Conservation (phyloP, 148 eudicot species). For the Heliosperma pusillum region DNA sequence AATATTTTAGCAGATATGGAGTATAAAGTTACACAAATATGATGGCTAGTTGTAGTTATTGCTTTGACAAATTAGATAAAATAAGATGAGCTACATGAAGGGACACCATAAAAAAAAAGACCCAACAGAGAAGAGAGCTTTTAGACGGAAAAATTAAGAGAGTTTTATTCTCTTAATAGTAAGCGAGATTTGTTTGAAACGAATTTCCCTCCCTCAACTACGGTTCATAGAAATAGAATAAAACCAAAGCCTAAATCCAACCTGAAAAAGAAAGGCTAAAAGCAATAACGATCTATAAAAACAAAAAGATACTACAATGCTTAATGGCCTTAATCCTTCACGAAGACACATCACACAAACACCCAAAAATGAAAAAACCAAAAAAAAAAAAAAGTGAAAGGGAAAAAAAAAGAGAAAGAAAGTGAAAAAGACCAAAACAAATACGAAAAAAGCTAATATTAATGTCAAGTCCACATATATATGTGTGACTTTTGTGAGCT, state of each 20-base stretch:
- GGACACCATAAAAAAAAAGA: too few species aligned
- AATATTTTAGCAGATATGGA: too few species aligned
- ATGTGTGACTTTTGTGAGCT: not conserved
- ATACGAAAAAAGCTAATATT: not conserved
- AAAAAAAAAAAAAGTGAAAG: not conserved
- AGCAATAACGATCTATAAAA: not conserved
- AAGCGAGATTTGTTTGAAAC: too few species aligned
- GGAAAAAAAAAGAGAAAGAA: not conserved
- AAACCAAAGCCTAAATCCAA: not conserved
- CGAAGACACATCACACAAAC: not conserved
- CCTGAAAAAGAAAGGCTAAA: not conserved
- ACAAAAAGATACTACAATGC: not conserved
- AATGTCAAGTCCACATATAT: not conserved
- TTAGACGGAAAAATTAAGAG: too few species aligned
- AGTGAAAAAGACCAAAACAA: not conserved
- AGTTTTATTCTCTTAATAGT: too few species aligned
- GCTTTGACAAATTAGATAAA: too few species aligned
- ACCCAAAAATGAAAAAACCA: not conserved
- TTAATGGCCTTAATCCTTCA: not conserved
- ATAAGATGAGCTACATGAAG: too few species aligned
- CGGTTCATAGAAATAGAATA: not conserved
- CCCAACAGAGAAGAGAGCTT: too few species aligned
- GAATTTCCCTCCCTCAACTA: not conserved
- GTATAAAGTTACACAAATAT: too few species aligned
- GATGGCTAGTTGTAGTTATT: too few species aligned